Evolutionary conservation across 768 basidiomycete genomes (phyloP).

Genomic region (Cubamyces sp.): DNA sequence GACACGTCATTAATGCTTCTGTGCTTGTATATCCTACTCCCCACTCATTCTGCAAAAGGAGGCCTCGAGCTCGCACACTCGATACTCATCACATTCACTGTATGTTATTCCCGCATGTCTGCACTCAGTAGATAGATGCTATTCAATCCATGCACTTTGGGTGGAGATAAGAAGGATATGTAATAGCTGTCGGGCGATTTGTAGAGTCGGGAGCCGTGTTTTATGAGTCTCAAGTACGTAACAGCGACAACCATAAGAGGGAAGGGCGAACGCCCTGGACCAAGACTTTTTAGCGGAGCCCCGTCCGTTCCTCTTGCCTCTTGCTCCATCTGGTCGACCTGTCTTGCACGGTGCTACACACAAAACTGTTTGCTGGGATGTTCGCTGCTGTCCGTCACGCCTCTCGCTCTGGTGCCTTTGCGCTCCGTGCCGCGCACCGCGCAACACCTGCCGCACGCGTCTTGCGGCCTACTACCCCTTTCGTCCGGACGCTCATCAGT

Average conservation of each 20-base stretch:
- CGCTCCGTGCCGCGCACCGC: conserved; percentile 33
- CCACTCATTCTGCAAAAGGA: conserved; percentile 30
- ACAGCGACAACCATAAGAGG: conserved; percentile 23
- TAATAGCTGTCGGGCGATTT: neutral
- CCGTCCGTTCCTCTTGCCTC: conserved; percentile 13
- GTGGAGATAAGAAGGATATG: neutral
- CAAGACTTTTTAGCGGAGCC: conserved; percentile 19
- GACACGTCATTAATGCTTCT: conserved; percentile 21
- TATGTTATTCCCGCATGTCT: conserved; percentile 22
- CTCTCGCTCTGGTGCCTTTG: conserved; percentile 34
- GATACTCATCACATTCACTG: conserved; percentile 17
- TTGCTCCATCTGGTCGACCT: conserved; percentile 10
- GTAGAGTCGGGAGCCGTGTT: neutral
- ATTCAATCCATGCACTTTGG: conserved; percentile 20
- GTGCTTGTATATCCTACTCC: conserved; percentile 28
- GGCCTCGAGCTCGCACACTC: conserved; percentile 27
- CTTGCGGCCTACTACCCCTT: conserved; percentile 35
- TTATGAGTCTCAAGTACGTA: conserved; percentile 8
- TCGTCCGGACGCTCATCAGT: conserved; percentile 63
- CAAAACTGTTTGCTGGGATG: conserved; percentile 26
- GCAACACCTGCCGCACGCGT: conserved; percentile 28
- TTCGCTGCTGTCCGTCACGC: conserved; percentile 37
- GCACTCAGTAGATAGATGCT: conserved; percentile 21
- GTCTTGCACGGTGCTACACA: neutral
- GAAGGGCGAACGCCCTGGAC: conserved; percentile 12